phyloP scores from a whole-genome alignment of 495 filamentous ascomycete genomes.

The Cryomyces minteri region DNA sequence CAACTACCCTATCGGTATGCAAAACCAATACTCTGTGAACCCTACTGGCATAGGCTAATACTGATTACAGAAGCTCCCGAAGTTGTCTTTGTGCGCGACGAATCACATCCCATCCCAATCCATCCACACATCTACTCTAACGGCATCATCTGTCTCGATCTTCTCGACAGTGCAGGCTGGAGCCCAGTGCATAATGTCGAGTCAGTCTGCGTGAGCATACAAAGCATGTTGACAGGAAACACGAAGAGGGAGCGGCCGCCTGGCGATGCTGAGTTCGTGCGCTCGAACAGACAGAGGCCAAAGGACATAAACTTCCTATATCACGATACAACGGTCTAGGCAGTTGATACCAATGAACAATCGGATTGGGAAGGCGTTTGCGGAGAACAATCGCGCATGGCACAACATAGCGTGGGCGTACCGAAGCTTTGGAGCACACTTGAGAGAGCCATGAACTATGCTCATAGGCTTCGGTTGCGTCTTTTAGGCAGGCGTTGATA shows the following conservation, averaged over 20 bases:
- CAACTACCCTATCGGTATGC: constrained; percentile 77
- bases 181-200: constrained; percentile 93
- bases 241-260: constrained; percentile 65
- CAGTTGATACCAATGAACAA: too few species aligned
- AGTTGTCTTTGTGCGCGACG: constrained; percentile 60
- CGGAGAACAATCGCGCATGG: too few species aligned
- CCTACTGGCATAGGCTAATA: background rate
- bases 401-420: too few species aligned
- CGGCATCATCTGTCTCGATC: constrained; percentile 92
- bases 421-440: too few species aligned
- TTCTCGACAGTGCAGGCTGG: constrained; percentile 78
- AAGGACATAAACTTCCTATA: constrained; percentile 78
- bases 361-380: too few species aligned
- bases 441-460: too few species aligned
- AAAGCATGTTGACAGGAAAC: constrained; percentile 96
- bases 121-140: constrained; percentile 98
- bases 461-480: too few species aligned
- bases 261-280: constrained; percentile 73
- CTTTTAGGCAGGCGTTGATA: too few species aligned
- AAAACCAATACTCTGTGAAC: background rate
- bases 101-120: constrained; percentile 65
- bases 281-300: constrained; percentile 54
- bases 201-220: constrained; percentile 91
- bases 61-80: constrained; percentile 60
- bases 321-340: constrained; percentile 55